These are phyloP conservation scores for Diplocarpon rosae DNA, from an alignment of 2,329 filamentous ascomycete genomes.

Conservation along the genomic window DNA sequence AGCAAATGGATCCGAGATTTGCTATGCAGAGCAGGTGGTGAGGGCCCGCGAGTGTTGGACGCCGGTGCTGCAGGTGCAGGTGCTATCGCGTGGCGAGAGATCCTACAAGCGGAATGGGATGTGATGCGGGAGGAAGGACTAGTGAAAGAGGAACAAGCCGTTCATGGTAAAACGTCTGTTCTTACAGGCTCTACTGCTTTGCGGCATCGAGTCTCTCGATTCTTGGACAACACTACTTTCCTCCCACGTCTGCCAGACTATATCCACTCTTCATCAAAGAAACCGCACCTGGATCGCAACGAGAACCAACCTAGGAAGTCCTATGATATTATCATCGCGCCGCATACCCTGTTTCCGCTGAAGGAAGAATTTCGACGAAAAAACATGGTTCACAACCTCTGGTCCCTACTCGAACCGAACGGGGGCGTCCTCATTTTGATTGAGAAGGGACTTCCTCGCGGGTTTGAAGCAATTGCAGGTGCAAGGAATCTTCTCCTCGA, in stretches of 20 bases:
- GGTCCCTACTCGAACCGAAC: constrained; percentile 72
- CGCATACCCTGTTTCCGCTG: constrained; percentile 68
- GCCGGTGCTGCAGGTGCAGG: constrained; percentile 65
- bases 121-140: constrained; percentile 44
- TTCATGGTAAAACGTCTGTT: constrained; percentile 68
- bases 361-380: constrained; percentile 69
- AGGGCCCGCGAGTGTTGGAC: constrained; percentile 57
- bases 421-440: constrained; percentile 80
- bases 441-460: constrained; percentile 83
- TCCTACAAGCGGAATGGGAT: constrained; percentile 74
- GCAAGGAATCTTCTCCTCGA: constrained; percentile 71
- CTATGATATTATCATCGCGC: constrained; percentile 84
- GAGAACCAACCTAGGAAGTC: constrained; percentile 53
- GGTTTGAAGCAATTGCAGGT: constrained; percentile 84
- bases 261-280: constrained; percentile 50
- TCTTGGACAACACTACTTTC: constrained; percentile 85
- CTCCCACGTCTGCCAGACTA: constrained; percentile 87
- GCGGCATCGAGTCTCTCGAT: constrained; percentile 60
- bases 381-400: constrained; percentile 74
- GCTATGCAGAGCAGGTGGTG: constrained; percentile 42
- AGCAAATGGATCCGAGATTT: constrained; percentile 57
- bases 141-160: constrained; percentile 36
- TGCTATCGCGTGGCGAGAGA: constrained; percentile 64
- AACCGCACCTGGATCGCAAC: constrained; percentile 48
- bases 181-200: constrained; percentile 66